Conservation (phyloP, 164 flowering plant genomes). For the Buxus sempervirens region DNA sequence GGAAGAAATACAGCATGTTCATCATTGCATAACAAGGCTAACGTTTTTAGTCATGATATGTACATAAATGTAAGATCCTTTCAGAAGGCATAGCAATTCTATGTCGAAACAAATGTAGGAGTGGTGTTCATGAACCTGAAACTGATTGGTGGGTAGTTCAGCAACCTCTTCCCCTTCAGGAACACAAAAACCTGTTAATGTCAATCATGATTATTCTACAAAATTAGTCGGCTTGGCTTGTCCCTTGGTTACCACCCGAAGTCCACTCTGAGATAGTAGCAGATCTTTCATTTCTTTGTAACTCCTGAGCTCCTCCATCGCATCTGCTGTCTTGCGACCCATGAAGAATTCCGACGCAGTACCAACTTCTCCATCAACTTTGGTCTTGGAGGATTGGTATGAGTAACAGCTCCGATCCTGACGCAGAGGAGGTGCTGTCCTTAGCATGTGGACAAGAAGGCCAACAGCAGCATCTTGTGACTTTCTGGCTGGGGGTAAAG, state of each 20-base stretch:
- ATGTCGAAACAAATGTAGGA: background rate
- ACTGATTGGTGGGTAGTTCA: background rate
- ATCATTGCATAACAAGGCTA: background rate
- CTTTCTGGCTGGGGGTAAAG: conserved; percentile 37
- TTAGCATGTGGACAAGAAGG: conserved; percentile 75
- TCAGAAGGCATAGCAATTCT: background rate
- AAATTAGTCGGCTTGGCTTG: conserved; percentile 17
- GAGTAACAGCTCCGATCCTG: conserved; percentile 62
- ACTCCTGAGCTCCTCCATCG: conserved; percentile 78
- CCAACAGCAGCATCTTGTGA: conserved; percentile 91
- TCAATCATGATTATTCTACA: background rate
- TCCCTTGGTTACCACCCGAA: conserved; percentile 25
- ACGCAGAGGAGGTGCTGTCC: conserved; percentile 82
- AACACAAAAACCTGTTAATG: background rate
- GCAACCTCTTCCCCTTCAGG: background rate
- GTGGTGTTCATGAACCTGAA: background rate
- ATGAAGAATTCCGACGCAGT: conserved; percentile 52
- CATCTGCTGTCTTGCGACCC: conserved; percentile 74
- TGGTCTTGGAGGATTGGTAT: conserved; percentile 40
- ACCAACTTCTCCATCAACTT: conserved; percentile 39
- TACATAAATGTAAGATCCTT: conserved; percentile 2
- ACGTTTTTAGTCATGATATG: conserved; percentile 10
- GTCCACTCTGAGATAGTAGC: conserved; percentile 67
- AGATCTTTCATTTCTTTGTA: conserved; percentile 73
- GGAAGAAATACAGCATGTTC: background rate